These are phyloP conservation scores for Penicillium palitans DNA, from an alignment of 2,329 filamentous ascomycete genomes.

Conservation along the genomic window DNA sequence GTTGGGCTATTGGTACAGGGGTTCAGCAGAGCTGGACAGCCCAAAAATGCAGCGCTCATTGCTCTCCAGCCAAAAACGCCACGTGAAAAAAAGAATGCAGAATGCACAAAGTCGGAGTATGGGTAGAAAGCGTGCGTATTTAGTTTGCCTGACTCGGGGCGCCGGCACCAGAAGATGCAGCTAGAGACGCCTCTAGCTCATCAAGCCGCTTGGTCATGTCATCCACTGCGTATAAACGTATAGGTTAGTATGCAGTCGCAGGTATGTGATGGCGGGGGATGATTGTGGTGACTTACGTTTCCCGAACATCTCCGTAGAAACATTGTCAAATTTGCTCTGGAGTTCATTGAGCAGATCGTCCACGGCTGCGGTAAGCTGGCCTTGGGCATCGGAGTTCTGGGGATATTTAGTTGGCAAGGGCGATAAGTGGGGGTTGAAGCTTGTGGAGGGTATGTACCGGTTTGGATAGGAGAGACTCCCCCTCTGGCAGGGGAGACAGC, in stretches of 20 bases:
- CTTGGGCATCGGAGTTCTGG: slow-evolving; percentile 35
- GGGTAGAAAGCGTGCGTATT: not conserved
- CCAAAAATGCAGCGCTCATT: not conserved
- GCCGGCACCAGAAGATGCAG: slow-evolving; percentile 51
- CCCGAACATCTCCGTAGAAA: slow-evolving; percentile 82
- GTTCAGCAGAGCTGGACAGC: not conserved
- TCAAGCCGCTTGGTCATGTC: slow-evolving; percentile 88
- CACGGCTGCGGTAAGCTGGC: slow-evolving; percentile 71
- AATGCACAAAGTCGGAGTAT: not conserved
- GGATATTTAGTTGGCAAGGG: slow-evolving; percentile 5
- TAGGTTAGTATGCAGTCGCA: not conserved
- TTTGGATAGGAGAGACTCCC: slow-evolving; percentile 27
- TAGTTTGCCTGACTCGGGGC: slow-evolving; percentile 21
- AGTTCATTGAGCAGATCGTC: slow-evolving; percentile 84
- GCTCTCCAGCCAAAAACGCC: slow-evolving; percentile 7
- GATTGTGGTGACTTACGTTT: slow-evolving; percentile 65
- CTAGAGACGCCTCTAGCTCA: slow-evolving; percentile 73
- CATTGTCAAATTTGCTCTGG: slow-evolving; percentile 78
- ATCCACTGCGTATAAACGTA: slow-evolving; percentile 65
- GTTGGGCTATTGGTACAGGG: not conserved
- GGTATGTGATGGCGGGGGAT: not conserved
- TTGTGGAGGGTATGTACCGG: slow-evolving; percentile 17
- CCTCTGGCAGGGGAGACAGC: slow-evolving; percentile 9
- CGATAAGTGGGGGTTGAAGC: not conserved
- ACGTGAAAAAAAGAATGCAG: not conserved